Evolutionary conservation across 176 grass and related monocot genomes (phyloP).

Genomic region (Alloteropsis semialata): DNA sequence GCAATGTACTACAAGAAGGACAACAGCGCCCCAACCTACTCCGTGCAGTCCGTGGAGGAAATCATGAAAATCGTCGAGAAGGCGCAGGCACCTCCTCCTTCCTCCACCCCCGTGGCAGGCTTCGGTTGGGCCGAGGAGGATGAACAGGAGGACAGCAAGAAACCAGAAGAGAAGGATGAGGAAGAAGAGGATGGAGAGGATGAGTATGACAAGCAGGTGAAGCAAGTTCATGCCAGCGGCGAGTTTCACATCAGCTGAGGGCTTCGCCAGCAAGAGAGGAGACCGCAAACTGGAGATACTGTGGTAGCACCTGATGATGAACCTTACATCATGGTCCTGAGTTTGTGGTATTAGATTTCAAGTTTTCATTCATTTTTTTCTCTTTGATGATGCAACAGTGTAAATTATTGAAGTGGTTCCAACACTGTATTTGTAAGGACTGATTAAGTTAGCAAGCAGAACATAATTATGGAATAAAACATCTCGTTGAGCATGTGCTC

Average conservation of each 20-base stretch:
- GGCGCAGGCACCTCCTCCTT: conserved; percentile 48
- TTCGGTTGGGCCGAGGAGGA: conserved; percentile 70
- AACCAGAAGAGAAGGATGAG: conserved; percentile 39
- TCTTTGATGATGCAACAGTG: conserved; percentile 41
- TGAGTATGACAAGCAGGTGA: conserved; percentile 74
- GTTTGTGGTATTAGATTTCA: conserved; percentile 28
- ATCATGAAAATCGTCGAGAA: conserved; percentile 79
- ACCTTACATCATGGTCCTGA: not conserved
- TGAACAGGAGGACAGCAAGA: conserved; percentile 59
- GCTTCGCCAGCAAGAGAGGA: not conserved
- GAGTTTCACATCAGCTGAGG: conserved; percentile 53
- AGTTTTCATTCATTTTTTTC: conserved; percentile 36
- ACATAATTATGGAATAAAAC: conserved; percentile 62
- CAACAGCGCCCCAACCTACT: conserved; percentile 52
- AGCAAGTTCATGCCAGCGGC: conserved; percentile 68
- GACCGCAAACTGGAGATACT: conserved; percentile 11
- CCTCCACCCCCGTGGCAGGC: conserved; percentile 43
- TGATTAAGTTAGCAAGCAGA: conserved; percentile 36
- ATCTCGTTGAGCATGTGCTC: conserved; percentile 22
- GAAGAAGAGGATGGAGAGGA: conserved; percentile 68
- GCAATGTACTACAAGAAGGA: conserved; percentile 81
- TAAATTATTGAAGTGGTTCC: conserved; percentile 51
- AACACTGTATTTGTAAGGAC: conserved; percentile 34
- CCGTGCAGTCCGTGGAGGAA: conserved; percentile 69
- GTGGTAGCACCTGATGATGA: conserved; percentile 23